Base-by-base conservation (phyloP, 495 filamentous ascomycete species). In the Podospora appendiculata region DNA sequence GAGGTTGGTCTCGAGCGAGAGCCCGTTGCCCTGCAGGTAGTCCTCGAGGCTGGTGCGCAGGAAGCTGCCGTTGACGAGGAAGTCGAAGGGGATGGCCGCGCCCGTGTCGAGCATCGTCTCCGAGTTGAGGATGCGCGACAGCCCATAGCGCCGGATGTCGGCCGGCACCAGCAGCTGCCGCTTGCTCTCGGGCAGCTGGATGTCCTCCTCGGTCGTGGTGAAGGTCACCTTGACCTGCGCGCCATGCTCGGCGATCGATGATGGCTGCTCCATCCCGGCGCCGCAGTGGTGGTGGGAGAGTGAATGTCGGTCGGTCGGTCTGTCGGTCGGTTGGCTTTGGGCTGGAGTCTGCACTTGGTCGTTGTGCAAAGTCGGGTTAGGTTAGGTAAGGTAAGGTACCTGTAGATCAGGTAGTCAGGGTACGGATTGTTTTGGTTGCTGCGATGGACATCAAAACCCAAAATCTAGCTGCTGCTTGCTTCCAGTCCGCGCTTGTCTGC, bases 51-150 rank as follows among this genome's bases (percentile, higher is more conserved):
- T 88, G 25, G 89, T 87, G 40, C 88, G 85, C 25, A 98, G 80
- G 69, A 94, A 95, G 56, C 84, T 81, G 59, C 94, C 93, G 60
- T 91, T 89, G 68, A 94, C 82, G 54, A 98, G 79, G 76, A 98
- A 96, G 67, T 98, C 94, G 72, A 98, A 89, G 32, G 93, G 93
- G 38, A 95, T 81, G 12, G 92, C 86, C 84, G 79, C 41, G 25
- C 84, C 74, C 34, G 83, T 87, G 53, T 84, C 73, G 52, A 96
- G 81, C 60, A 97, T 85, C 14, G 74, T 76, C 62, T 78, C 75
- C 56, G 87, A 90, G 71, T 98, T 98, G 54, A 97, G 87, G 55
- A 98, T 81, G 33, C 88, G 86, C 1, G 92, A 96, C 16, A 98
- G 82, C 49, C 84, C 88, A 79, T 95, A 93, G 67, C 93, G 83